Evolutionary conservation across 257 asterid genomes (phyloP).

Genomic region (Leptodermis oblonga): DNA sequence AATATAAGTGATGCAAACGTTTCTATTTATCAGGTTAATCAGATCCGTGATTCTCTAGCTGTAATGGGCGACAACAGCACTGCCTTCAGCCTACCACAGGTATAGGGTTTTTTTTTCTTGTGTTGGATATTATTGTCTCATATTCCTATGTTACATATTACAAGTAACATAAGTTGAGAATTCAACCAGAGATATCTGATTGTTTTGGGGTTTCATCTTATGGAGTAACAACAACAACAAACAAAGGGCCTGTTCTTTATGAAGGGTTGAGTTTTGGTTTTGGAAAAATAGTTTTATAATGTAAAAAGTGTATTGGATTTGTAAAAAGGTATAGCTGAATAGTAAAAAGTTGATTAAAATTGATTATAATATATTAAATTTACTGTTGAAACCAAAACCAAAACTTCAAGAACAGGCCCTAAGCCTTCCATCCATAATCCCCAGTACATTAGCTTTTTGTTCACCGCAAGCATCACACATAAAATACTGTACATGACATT

Average conservation of each 20-base stretch:
- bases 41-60: conserved; percentile 93
- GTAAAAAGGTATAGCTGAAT: too few relatives aligned
- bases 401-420: too few relatives aligned
- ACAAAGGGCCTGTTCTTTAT: too few relatives aligned
- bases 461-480: neutral
- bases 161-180: neutral
- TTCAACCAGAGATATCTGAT: neutral
- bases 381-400: too few relatives aligned
- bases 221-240: too few relatives aligned
- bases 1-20: conserved; percentile 5
- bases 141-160: neutral
- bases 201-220: neutral
- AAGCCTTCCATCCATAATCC: too few relatives aligned
- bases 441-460: too few relatives aligned
- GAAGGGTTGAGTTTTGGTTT: too few relatives aligned
- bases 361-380: too few relatives aligned
- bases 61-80: conserved; percentile 95
- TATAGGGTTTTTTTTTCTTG: conserved; percentile 20
- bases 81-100: conserved; percentile 98
- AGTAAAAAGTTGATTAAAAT: too few relatives aligned
- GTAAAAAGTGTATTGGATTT: too few relatives aligned
- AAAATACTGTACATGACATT: conserved; percentile 10
- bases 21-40: conserved; percentile 64
- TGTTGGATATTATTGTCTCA: neutral
- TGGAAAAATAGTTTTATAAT: too few relatives aligned